A percentile compares a stretch with the other conserved stretches of the same genome.
Evolutionary conservation across 495 filamentous ascomycete genomes (phyloP).

Genomic region (Amorphotheca resinae): DNA sequence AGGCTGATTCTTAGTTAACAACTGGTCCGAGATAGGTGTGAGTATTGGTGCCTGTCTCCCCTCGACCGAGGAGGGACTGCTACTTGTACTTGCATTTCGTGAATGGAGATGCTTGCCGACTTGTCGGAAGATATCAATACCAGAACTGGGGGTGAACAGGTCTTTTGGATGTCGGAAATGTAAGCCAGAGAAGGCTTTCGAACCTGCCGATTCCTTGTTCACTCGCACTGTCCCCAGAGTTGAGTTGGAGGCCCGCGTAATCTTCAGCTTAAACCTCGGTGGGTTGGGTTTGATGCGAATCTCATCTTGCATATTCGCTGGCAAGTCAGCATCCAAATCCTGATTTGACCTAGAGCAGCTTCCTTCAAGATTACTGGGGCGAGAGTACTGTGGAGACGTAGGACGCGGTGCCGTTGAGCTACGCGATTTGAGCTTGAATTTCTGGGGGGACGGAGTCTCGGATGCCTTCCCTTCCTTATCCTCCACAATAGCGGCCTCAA

Average conservation of each 20-base stretch:
- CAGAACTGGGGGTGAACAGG: constrained; percentile 16
- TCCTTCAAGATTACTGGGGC: constrained; percentile 13
- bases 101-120: constrained; percentile 23
- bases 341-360: constrained; percentile 12
- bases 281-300: neutral
- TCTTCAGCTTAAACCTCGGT: constrained; percentile 27
- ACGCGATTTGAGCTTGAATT: constrained; percentile 12
- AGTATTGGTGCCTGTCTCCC: neutral
- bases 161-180: constrained; percentile 15
- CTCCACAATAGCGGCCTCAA: neutral
- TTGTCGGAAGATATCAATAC: constrained; percentile 18
- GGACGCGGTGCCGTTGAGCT: neutral
- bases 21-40: neutral
- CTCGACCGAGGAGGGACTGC: neutral
- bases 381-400: constrained; percentile 4
- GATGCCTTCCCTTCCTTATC: neutral
- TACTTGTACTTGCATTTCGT: constrained; percentile 22
- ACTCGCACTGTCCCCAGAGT: constrained; percentile 14
- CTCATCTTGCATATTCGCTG: neutral
- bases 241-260: constrained; percentile 14
- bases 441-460: constrained; percentile 1
- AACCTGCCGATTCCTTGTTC: constrained; percentile 6
- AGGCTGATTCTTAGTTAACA: neutral
- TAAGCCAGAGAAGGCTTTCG: neutral
- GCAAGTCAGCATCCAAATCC: constrained; percentile 1